Evolutionary conservation across 768 basidiomycete genomes (phyloP).

Genomic region (Mycena latifolia): DNA sequence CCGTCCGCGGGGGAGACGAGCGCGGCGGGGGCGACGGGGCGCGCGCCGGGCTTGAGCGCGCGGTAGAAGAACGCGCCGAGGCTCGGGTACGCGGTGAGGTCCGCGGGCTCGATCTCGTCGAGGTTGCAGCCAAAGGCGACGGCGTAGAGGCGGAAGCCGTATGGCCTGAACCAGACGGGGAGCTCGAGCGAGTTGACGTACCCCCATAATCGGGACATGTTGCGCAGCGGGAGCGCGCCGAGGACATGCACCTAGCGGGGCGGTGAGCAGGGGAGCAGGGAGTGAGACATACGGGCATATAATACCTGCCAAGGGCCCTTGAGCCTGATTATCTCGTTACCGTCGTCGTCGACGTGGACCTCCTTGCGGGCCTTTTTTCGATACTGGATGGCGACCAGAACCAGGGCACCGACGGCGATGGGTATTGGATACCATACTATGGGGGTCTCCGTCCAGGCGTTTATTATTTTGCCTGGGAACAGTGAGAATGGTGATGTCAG

Average conservation of each 20-base stretch:
- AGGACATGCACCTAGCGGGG: slow-evolving; percentile 90
- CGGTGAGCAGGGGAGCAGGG: not conserved
- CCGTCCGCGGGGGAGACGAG: slow-evolving; percentile 97
- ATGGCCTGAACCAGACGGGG: slow-evolving; percentile 95
- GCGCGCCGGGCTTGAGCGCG: slow-evolving; percentile 80
- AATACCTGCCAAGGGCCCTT: slow-evolving; percentile 94
- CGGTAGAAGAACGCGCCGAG: slow-evolving; percentile 98
- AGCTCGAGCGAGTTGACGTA: slow-evolving; percentile 94
- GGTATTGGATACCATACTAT: slow-evolving; percentile 97
- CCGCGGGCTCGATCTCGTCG: slow-evolving; percentile 85
- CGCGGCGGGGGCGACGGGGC: slow-evolving; percentile 82
- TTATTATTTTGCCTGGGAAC: slow-evolving; percentile 68
- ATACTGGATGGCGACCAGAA: slow-evolving; percentile 84
- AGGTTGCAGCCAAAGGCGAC: slow-evolving; percentile 94
- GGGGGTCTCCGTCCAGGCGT: slow-evolving; percentile 88
- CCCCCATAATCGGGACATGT: slow-evolving; percentile 97
- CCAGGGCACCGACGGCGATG: slow-evolving; percentile 89
- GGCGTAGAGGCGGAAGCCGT: slow-evolving; percentile 88
- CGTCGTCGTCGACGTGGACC: slow-evolving; percentile 83
- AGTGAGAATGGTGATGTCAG: not conserved
- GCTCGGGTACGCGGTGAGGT: slow-evolving; percentile 83
- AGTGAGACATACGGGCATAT: slow-evolving; percentile 1
- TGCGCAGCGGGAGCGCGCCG: slow-evolving; percentile 93
- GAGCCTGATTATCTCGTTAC: slow-evolving; percentile 81
- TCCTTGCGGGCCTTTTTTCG: slow-evolving; percentile 73